Conservation (phyloP, 352 stramenopile species). For the Blastocystis sp. region DNA sequence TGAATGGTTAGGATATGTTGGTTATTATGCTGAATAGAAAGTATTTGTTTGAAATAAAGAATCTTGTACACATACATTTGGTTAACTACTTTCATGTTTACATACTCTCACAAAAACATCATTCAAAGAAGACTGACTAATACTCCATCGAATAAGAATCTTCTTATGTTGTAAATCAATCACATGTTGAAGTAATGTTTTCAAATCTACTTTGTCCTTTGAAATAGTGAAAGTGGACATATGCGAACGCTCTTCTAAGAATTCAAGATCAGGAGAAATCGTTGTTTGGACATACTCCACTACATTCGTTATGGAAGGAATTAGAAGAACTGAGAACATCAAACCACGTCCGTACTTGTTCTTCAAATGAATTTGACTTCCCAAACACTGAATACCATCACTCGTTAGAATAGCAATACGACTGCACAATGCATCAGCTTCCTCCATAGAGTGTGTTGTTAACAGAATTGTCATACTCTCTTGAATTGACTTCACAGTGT, state of each 20-base stretch:
- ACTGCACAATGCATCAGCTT: conserved; percentile 73
- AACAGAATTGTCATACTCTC: conserved; percentile 68
- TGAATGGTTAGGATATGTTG: neutral
- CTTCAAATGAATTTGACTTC: conserved; percentile 69
- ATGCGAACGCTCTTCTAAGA: conserved; percentile 42
- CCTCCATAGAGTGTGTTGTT: conserved; percentile 76
- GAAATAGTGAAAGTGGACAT: conserved; percentile 13
- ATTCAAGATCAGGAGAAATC: conserved; percentile 18
- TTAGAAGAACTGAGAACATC: neutral
- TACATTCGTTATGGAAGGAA: conserved; percentile 4
- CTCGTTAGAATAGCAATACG: conserved; percentile 71
- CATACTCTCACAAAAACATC: conserved; percentile 65
- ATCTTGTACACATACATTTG: too few species aligned
- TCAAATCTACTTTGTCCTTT: neutral
- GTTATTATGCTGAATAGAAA: neutral
- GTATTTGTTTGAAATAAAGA: neutral
- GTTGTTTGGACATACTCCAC: neutral
- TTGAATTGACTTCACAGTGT: conserved; percentile 64
- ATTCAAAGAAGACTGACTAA: conserved; percentile 64
- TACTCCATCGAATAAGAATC: conserved; percentile 47
- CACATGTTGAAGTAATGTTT: conserved; percentile 20
- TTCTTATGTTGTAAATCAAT: neutral
- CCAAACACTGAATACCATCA: conserved; percentile 69
- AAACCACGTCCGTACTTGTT: conserved; percentile 66
- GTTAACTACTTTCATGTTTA: neutral